Evolutionary conservation across 805 yeast species (phyloP).

Genomic region (Torulaspora gathmanii): DNA sequence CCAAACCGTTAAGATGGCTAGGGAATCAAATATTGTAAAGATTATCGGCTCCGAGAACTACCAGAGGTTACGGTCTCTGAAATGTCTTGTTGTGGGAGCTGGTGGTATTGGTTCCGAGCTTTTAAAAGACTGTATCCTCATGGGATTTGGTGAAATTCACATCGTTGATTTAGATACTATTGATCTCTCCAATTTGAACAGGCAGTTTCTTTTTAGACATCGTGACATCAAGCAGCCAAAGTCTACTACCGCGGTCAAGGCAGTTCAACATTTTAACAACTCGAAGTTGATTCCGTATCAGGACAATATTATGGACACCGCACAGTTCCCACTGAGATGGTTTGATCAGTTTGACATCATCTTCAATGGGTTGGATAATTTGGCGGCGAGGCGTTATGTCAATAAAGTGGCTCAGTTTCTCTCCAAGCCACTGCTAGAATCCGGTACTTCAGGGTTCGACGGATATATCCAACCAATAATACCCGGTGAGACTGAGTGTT

Average conservation of each 20-base stretch:
- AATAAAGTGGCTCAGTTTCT: slow-evolving; percentile 75
- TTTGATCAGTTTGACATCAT: slow-evolving; percentile 69
- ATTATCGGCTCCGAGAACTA: slow-evolving; percentile 29
- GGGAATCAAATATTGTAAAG: slow-evolving; percentile 23
- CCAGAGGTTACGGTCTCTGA: slow-evolving; percentile 37
- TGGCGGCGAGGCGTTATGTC: slow-evolving; percentile 88
- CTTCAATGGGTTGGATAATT: slow-evolving; percentile 89
- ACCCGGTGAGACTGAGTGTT: slow-evolving; percentile 82
- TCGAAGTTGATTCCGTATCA: slow-evolving; percentile 72
- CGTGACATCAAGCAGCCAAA: slow-evolving; percentile 88
- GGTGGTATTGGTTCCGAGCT: slow-evolving; percentile 97
- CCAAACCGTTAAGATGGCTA: slow-evolving; percentile 13
- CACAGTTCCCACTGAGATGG: slow-evolving; percentile 69
- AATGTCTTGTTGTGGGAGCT: slow-evolving; percentile 83
- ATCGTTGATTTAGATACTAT: slow-evolving; percentile 94
- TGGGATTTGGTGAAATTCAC: slow-evolving; percentile 83
- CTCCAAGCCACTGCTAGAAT: slow-evolving; percentile 75
- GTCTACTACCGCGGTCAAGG: slow-evolving; percentile 75
- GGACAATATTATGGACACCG: slow-evolving; percentile 80
- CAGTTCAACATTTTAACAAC: slow-evolving; percentile 68
- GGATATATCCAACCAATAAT: slow-evolving; percentile 93
- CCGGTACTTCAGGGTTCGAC: slow-evolving; percentile 91
- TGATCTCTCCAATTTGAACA: slow-evolving; percentile 83
- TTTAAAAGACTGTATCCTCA: slow-evolving; percentile 68
- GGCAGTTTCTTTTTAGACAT: slow-evolving; percentile 87